Percentiles rank a stretch among this genome's conserved stretches.
Evolutionary conservation across 225 moss, liverwort and hornwort genomes (phyloP).

Genomic region (Antitrichia curtipendula): DNA sequence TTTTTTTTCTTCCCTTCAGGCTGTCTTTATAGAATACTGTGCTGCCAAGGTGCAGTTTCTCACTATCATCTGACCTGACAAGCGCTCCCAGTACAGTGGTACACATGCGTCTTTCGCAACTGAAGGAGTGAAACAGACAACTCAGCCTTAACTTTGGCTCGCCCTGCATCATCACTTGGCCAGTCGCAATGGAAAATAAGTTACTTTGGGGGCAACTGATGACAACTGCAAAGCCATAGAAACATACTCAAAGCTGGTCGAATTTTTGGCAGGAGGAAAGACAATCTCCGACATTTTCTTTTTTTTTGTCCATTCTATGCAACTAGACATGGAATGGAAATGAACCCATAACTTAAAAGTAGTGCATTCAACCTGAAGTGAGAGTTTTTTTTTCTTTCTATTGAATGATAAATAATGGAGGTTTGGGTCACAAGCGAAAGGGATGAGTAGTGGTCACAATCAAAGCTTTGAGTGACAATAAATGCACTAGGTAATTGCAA

Average conservation of each 20-base stretch:
- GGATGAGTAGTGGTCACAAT: too few species aligned
- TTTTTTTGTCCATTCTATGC: neutral
- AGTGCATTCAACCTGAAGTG: neutral
- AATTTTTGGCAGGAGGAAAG: neutral
- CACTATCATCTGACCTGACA: neutral
- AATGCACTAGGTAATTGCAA: too few species aligned
- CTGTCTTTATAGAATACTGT: neutral
- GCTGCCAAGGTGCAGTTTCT: neutral
- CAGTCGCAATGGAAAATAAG: neutral
- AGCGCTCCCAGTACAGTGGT: neutral
- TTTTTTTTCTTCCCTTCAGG: too few species aligned
- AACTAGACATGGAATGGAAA: neutral
- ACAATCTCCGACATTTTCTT: neutral
- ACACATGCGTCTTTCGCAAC: neutral
- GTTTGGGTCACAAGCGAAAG: too few species aligned
- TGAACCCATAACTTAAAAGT: neutral
- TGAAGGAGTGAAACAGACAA: neutral
- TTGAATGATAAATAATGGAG: too few species aligned
- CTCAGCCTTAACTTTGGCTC: neutral
- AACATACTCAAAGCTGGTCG: neutral
- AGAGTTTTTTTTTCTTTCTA: too few species aligned
- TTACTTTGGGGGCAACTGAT: neutral
- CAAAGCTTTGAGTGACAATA: too few species aligned
- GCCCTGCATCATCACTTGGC: neutral
- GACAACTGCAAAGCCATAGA: neutral